These are phyloP conservation scores for Quillaja saponaria DNA, from an alignment of 306 rosid species.

Conservation along the genomic window DNA sequence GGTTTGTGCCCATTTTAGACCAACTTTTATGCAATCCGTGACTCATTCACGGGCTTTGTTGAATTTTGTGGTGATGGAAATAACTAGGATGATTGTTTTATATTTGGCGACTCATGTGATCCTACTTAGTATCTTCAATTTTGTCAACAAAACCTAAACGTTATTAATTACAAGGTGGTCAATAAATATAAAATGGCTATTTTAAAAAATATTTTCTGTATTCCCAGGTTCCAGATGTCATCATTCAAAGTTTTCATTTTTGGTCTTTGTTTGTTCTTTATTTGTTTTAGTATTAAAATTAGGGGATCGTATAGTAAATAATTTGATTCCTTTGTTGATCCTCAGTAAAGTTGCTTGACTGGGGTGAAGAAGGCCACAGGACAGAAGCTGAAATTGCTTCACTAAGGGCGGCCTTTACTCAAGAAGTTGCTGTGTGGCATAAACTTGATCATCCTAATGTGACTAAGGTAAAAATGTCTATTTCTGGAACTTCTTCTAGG, in stretches of 20 bases:
- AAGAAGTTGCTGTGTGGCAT: slow-evolving; percentile 99
- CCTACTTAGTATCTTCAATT: slow-evolving; percentile 36
- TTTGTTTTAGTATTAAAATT: too few relatives aligned
- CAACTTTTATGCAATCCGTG: slow-evolving; percentile 47
- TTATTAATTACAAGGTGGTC: slow-evolving; percentile 11
- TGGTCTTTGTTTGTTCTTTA: slow-evolving; percentile 7
- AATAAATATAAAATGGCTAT: too few relatives aligned
- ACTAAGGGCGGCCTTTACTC: slow-evolving; percentile 90
- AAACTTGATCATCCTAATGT: slow-evolving; percentile 98
- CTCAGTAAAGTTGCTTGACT: slow-evolving; percentile 92
- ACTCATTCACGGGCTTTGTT: slow-evolving; percentile 51
- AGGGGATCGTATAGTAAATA: slow-evolving; percentile 16
- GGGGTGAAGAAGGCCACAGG: slow-evolving; percentile 99
- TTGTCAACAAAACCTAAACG: slow-evolving; percentile 21
- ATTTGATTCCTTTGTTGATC: slow-evolving; percentile 37
- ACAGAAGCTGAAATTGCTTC: slow-evolving; percentile 97
- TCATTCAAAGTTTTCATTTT: too few relatives aligned
- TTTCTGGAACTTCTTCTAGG: too few relatives aligned
- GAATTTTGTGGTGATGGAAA: slow-evolving; percentile 44
- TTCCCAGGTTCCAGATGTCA: too few relatives aligned
- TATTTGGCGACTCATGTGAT: slow-evolving; percentile 49
- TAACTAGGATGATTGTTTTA: slow-evolving; percentile 46
- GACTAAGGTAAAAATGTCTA: slow-evolving; percentile 62
- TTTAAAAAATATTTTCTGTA: too few relatives aligned
- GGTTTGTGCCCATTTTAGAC: slow-evolving; percentile 27